Base-by-base conservation (phyloP, 768 basidiomycete species). In the Cystobasidium ongulense region DNA sequence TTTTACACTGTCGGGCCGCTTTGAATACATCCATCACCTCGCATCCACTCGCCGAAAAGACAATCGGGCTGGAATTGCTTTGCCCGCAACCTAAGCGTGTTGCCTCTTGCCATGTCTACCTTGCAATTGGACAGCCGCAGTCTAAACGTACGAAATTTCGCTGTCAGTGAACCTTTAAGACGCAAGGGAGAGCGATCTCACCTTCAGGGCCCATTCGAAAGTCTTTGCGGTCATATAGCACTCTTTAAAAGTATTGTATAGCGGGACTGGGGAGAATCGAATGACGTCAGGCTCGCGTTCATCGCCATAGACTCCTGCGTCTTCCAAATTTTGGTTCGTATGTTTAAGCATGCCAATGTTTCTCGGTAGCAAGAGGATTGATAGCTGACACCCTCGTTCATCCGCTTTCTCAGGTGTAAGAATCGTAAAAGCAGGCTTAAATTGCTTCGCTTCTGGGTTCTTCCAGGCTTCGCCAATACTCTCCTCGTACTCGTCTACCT, bases 271-370 rank as follows among this genome's bases (percentile, higher is more conserved):
- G 75, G 92, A 86, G 54, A 98, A 82, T 11, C 96, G 86, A 77
- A 99, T 93, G 63, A 98, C 91, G 79, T 92, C 89, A 31, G 96
- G 95, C 78, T 88, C 83, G 78, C 96, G 84, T 81, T 95, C 91
- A 81, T 99, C 96, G 11, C 91, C 94, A 64, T 96, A 85, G 17
- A 99, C 89, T 5, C 96, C 96, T 63, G 84, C 81, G 74, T 84
- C 84, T 25, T 84, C 82, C 78, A 98, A 81, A 46, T 81, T 83
- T 64, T 85, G 81, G 74, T 87, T 86, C 25, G 96, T 85, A 72
- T 82, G 84, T 73, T 84, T 84, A 94, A 98, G 97, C 53, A 87
- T 79, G 36, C 83, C 85, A 17, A 85, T 83, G 31, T 74, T 78
- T 67, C 84, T 85, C 23, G 89, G 88, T 33, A 92, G 81, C 82